A percentile compares a stretch with the other conserved stretches of the same genome.
Evolutionary conservation across 2,329 filamentous ascomycete genomes (phyloP).

Genomic region (Trichoderma atroviride): DNA sequence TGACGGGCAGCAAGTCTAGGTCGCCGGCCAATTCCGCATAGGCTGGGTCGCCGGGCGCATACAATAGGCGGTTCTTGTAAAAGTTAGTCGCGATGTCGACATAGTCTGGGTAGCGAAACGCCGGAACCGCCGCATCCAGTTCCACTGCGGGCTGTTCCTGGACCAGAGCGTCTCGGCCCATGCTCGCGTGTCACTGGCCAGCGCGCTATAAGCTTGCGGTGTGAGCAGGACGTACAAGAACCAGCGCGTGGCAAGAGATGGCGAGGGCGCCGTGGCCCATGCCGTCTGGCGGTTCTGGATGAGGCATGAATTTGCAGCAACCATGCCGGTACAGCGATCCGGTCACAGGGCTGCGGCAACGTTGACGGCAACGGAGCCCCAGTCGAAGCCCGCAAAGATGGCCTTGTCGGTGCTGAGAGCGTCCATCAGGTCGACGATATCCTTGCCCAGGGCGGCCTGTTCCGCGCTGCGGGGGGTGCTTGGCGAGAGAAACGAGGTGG

Average conservation of each 20-base stretch:
- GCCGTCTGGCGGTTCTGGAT: constrained; percentile 28
- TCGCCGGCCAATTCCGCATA: constrained; percentile 19
- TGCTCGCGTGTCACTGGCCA: constrained; percentile 29
- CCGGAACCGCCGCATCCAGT: constrained; percentile 30
- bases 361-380: constrained; percentile 35
- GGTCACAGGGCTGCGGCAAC: constrained; percentile 36
- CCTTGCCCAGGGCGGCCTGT: constrained; percentile 35
- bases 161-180: constrained; percentile 33
- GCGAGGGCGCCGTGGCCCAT: constrained; percentile 28
- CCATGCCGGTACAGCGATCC: constrained; percentile 34
- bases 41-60: constrained; percentile 33
- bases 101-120: constrained; percentile 22
- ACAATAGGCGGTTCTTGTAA: constrained; percentile 40
- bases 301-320: constrained; percentile 31
- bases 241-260: constrained; percentile 33
- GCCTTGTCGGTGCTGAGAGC: constrained; percentile 32
- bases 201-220: constrained; percentile 30
- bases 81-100: constrained; percentile 51
- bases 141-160: constrained; percentile 33
- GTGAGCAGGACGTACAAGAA: constrained; percentile 36
- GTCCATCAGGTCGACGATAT: constrained; percentile 35
- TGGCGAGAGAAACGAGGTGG: constrained; percentile 32
- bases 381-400: constrained; percentile 37
- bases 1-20: constrained; percentile 24
- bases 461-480: constrained; percentile 33